Base-by-base conservation (phyloP, 2,329 filamentous ascomycete genomes). In the Fusarium verticillioides region DNA sequence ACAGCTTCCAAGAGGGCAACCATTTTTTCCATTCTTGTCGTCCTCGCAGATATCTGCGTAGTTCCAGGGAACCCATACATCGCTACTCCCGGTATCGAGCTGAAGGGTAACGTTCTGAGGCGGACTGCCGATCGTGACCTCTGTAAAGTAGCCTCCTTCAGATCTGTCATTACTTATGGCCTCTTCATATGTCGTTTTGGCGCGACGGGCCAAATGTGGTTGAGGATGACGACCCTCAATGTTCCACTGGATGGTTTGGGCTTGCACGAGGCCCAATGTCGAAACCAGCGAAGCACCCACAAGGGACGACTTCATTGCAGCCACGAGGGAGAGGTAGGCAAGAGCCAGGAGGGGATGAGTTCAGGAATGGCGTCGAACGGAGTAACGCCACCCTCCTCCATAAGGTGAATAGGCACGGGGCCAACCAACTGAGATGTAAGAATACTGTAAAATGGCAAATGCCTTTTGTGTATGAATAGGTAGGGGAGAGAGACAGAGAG, bases 51-150 rank as follows among this genome's bases (percentile, higher is more conserved):
- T 82, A 39, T 67, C 69, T 4, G 85, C 80, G 9, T 61, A 54
- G 65, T 75, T 79, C 47, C 80, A 79, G 19, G 87, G 85, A 43
- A 92, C 85, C 90, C 90, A 92, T 28, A 90, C 86, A 80, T 92
- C 90, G 69, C 89, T 91, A 76, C 89, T 91, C 46, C 90, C 90
- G 1, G 90, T 92, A 79, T 92, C 90, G 49, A 92, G 83, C 78
- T 91, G 88, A 59, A 92, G 80, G 4, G 84, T 86, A 44, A 92
- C 68, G 8, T 85, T 80, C 76, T 92, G 90, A 18, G 81, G 80
- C 0, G 90, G 90, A 11, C 86, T 90, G 23, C 90, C 90, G 30
- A 92, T 78, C 32, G 82, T 80, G 68, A 90, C 86, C 28, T 86
- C 86, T 23, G 87, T 85, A 75, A 90, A 91, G 78, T 91, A 91